Conservation (phyloP, 345 rosid species). For the Populus alba region DNA sequence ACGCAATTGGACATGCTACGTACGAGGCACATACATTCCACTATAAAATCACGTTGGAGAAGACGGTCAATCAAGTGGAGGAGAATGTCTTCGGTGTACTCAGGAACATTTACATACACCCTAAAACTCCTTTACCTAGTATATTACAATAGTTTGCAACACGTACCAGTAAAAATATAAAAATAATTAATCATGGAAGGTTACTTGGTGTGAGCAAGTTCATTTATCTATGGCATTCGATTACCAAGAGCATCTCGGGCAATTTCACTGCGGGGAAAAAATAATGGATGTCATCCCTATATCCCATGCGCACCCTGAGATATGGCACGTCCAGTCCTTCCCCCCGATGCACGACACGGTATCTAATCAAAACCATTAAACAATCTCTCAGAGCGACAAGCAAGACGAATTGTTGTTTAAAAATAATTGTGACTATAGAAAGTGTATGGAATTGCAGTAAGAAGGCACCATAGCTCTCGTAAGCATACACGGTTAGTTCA, state of each 20-base stretch:
- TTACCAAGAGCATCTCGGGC: slow-evolving; percentile 38
- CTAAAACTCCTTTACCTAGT: slow-evolving; percentile 41
- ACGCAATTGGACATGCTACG: no score
- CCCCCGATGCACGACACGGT: slow-evolving; percentile 62
- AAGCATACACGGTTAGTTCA: no score
- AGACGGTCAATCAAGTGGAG: slow-evolving; percentile 49
- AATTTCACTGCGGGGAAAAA: slow-evolving; percentile 40
- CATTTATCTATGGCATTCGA: slow-evolving; percentile 52
- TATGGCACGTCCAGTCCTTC: slow-evolving; percentile 42
- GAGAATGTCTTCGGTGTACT: slow-evolving; percentile 62
- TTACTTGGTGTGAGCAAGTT: background rate
- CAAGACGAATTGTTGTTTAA: background rate
- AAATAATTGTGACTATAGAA: no score
- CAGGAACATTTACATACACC: slow-evolving; percentile 37
- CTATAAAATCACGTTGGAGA: slow-evolving; percentile 28
- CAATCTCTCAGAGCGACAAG: background rate
- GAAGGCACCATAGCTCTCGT: no score
- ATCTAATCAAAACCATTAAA: slow-evolving; percentile 33
- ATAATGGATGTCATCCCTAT: slow-evolving; percentile 47
- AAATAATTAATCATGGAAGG: background rate
- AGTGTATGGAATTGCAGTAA: no score
- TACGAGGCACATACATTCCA: slow-evolving; percentile 12
- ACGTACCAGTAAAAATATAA: background rate
- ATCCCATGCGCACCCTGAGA: slow-evolving; percentile 50
- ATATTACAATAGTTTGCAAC: background rate